phyloP scores from a whole-genome alignment of 2,329 filamentous ascomycete species.

The Sporothrix humicola region DNA sequence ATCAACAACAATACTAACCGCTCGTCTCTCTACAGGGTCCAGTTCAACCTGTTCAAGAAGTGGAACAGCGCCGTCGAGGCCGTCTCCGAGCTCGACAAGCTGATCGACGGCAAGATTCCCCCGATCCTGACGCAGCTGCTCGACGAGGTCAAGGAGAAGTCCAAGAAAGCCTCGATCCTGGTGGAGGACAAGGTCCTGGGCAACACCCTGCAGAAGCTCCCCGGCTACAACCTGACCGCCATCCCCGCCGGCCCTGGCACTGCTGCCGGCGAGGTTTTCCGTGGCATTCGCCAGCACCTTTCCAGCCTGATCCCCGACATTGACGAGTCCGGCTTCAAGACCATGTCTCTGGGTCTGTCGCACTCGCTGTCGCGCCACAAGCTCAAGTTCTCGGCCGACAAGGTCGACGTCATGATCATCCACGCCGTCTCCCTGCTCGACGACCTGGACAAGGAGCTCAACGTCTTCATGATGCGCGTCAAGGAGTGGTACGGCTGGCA shows the following conservation, averaged over 20 bases:
- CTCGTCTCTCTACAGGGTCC: slow-evolving; percentile 63
- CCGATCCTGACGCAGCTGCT: slow-evolving; percentile 82
- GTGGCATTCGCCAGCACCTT: slow-evolving; percentile 89
- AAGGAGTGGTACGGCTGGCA: slow-evolving; percentile 99
- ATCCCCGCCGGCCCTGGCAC: slow-evolving; percentile 81
- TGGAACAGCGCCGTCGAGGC: slow-evolving; percentile 93
- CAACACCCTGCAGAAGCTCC: slow-evolving; percentile 89
- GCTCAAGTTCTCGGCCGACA: slow-evolving; percentile 97
- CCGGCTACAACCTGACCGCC: slow-evolving; percentile 81
- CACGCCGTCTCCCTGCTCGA: slow-evolving; percentile 94
- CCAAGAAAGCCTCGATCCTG: slow-evolving; percentile 89
- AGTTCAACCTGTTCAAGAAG: slow-evolving; percentile 96
- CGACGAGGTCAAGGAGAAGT: slow-evolving; percentile 88
- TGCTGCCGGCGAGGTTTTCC: slow-evolving; percentile 84
- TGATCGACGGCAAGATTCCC: slow-evolving; percentile 94
- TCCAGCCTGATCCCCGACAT: slow-evolving; percentile 90
- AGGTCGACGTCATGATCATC: slow-evolving; percentile 99
- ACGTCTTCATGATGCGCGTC: slow-evolving; percentile 97
- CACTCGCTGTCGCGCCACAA: slow-evolving; percentile 97
- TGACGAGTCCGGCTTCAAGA: slow-evolving; percentile 81
- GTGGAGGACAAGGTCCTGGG: slow-evolving; percentile 93
- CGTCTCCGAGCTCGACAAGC: slow-evolving; percentile 84
- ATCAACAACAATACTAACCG: slow-evolving; percentile 2
- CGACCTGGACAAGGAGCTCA: slow-evolving; percentile 97
- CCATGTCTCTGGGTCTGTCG: slow-evolving; percentile 94